Evolutionary conservation across 2,329 filamentous ascomycete species (phyloP), one percentile per base, ranked within the genome.

Genomic region (Fusarium piperis): DNA sequence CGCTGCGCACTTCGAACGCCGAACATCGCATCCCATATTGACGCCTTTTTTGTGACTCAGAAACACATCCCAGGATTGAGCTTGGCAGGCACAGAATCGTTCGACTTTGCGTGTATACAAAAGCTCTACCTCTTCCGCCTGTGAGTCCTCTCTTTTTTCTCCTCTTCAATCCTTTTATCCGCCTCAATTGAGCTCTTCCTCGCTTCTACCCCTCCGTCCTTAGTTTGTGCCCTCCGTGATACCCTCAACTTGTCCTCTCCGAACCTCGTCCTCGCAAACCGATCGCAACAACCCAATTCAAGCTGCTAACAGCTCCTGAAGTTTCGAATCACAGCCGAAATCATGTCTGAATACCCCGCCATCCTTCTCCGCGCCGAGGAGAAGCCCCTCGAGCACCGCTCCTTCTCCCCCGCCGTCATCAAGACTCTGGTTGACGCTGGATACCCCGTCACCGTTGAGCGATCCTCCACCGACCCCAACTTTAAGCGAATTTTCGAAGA

Each of bases 361-460:
- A 78, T 89, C 73, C 89, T 87, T 78, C 83, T 90, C 66, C 86
- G 88, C 68, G 85, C 88, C 67, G 88, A 90, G 81, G 87, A 86
- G 75, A 90, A 89, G 86, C 85, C 85, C 64, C 83, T 89, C 68
- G 74, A 76, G 68, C 74, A 76, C 38, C 74, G 74, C 35, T 76
- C 74, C n/a, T 76, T 81, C 67, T 81, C 79, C 12, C 79, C 86
- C 65, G 83, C 85, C 57, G 80, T 86, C 68, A 88, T 83, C 65
- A 83, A 84, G 53, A 67, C 78, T 60, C 87, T 94, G 59, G 83
- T 93, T 60, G 87, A 92, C 70, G 91, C 90, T 41, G 92, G 92
- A 68, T 94, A 93, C 79, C 85, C 85, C 26, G 86, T 94, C 74
- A 87, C 88, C 56, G 89, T 93, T 56, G 92, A 94, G 84, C 86